Percentiles rank a stretch among this genome's conserved stretches.
These are phyloP conservation scores for Myriosclerotinia scirpicola DNA, from an alignment of 2,329 filamentous ascomycete genomes.

Conservation along the genomic window DNA sequence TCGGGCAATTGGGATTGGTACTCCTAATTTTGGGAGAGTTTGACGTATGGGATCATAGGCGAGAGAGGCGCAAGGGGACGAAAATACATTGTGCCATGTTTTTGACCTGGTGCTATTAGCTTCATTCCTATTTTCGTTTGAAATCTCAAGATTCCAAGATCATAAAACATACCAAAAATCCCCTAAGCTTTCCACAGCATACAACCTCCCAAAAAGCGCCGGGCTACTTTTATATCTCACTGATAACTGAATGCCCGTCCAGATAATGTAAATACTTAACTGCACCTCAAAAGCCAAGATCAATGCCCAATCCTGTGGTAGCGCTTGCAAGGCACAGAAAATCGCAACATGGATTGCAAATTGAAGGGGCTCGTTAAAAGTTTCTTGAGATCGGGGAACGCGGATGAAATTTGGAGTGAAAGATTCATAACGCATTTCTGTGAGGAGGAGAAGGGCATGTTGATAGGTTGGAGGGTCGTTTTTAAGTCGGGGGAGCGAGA, in stretches of 20 bases:
- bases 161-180: conserved; percentile 42
- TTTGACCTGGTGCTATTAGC: conserved; percentile 37
- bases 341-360: conserved; percentile 41
- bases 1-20: conserved; percentile 40
- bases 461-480: conserved; percentile 36
- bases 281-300: conserved; percentile 44
- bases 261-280: conserved; percentile 45
- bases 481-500: conserved; percentile 37
- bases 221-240: conserved; percentile 43
- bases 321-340: conserved; percentile 42
- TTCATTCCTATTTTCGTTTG: not conserved
- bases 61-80: conserved; percentile 44
- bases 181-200: conserved; percentile 42
- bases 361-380: conserved; percentile 43
- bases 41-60: conserved; percentile 43
- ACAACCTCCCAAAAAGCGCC: conserved; percentile 45
- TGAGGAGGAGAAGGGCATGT: conserved; percentile 42
- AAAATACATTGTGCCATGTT: conserved; percentile 47
- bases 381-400: conserved; percentile 36
- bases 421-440: conserved; percentile 46
- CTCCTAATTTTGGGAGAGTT: conserved; percentile 38
- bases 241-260: conserved; percentile 43
- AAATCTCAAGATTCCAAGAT: not conserved
- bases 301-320: conserved; percentile 42
- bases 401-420: conserved; percentile 46